Conservation (phyloP, 345 rosid species). For the Citropsis articulata region DNA sequence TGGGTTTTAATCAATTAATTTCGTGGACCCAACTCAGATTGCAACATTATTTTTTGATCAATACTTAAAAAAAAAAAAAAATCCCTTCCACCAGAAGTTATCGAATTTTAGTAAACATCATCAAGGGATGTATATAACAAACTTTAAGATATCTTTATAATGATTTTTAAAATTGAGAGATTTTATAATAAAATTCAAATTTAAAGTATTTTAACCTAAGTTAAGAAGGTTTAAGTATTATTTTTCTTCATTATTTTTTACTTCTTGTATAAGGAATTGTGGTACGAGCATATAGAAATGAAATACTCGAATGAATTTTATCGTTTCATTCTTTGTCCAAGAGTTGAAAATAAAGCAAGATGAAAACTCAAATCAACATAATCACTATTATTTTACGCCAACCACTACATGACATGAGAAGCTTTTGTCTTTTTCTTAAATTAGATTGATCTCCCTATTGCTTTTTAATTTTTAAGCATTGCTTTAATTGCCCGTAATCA, state of each 20-base stretch:
- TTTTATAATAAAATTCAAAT: no score
- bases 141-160: no score
- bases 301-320: background rate
- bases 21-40: background rate
- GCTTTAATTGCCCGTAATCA: background rate
- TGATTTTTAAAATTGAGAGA: no score
- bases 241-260: background rate
- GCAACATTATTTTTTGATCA: background rate
- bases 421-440: background rate
- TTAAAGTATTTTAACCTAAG: background rate
- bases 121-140: no score
- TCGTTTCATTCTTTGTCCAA: background rate
- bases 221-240: no score
- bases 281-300: background rate
- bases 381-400: background rate
- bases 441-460: background rate
- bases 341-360: background rate
- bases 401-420: background rate
- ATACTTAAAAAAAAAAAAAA: background rate
- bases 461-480: background rate
- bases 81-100: no score
- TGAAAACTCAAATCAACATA: background rate
- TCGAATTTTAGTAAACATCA: no score
- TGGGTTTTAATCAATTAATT: constrained; percentile 1
- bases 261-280: background rate